Conservation (phyloP, 176 grass and related monocot genomes). For the Olyra latifolia region DNA sequence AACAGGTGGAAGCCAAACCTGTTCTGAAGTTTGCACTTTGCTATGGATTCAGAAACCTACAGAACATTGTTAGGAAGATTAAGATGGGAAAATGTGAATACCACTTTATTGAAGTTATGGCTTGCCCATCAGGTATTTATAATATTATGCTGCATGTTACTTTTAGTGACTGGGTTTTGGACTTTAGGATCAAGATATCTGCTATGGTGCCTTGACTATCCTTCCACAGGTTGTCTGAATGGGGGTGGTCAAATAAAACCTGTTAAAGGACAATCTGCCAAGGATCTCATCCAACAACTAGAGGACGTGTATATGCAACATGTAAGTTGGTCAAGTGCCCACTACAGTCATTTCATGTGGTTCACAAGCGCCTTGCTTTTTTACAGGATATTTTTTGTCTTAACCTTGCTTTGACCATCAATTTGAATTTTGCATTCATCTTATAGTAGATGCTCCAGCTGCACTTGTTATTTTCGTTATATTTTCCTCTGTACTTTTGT, state of each 20-base stretch:
- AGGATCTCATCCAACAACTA: slow-evolving; percentile 76
- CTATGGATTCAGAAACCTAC: slow-evolving; percentile 97
- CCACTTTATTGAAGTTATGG: slow-evolving; percentile 98
- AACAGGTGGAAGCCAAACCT: slow-evolving; percentile 77
- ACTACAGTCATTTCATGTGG: slow-evolving; percentile 3
- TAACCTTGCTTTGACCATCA: neutral
- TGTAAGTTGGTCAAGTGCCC: slow-evolving; percentile 58
- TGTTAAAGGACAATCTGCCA: slow-evolving; percentile 67
- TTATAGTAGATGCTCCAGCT: neutral
- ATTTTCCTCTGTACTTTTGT: neutral
- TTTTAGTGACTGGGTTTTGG: slow-evolving; percentile 1
- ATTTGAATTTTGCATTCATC: neutral
- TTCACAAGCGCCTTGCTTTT: slow-evolving; percentile 17
- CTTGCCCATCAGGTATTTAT: slow-evolving; percentile 84
- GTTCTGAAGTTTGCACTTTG: slow-evolving; percentile 94
- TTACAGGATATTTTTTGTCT: neutral
- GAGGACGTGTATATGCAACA: slow-evolving; percentile 83
- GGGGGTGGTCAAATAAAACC: slow-evolving; percentile 96
- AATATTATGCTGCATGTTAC: neutral
- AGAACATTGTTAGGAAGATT: slow-evolving; percentile 92
- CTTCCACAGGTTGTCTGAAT: slow-evolving; percentile 75
- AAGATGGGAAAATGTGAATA: slow-evolving; percentile 96
- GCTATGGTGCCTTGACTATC: slow-evolving; percentile 4
- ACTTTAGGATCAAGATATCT: neutral
- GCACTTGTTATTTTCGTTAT: neutral